Percentiles rank a stretch among this genome's conserved stretches.
Evolutionary conservation across 805 yeast species (phyloP).

Genomic region (Kuraishia molischiana): DNA sequence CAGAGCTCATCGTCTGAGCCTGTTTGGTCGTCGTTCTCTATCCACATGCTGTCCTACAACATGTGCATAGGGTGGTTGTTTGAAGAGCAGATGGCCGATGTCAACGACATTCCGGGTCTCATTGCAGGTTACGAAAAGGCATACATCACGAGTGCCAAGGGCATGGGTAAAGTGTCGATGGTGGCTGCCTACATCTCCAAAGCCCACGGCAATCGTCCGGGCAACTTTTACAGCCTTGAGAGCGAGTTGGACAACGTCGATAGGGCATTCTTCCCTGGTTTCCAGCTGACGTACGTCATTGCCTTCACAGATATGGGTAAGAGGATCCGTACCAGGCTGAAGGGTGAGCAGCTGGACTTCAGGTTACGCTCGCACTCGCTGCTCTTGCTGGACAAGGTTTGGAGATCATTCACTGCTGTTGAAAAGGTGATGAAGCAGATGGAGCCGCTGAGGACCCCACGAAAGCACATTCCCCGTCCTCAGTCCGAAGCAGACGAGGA

Average conservation of each 20-base stretch:
- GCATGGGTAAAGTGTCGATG: constrained; percentile 57
- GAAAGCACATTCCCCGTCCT: background rate
- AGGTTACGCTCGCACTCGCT: constrained; percentile 49
- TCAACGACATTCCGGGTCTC: constrained; percentile 45
- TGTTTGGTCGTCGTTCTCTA: constrained; percentile 26
- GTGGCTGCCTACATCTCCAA: constrained; percentile 62
- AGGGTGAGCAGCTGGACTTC: constrained; percentile 65
- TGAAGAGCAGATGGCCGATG: constrained; percentile 20
- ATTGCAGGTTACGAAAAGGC: constrained; percentile 70
- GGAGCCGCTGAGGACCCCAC: background rate
- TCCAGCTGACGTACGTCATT: constrained; percentile 45
- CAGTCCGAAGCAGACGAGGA: background rate
- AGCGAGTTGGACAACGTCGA: constrained; percentile 40
- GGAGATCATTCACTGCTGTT: constrained; percentile 29
- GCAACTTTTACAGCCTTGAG: constrained; percentile 35
- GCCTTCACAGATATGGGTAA: constrained; percentile 12
- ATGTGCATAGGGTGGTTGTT: constrained; percentile 77
- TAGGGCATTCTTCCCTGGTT: constrained; percentile 58
- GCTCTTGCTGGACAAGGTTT: constrained; percentile 39
- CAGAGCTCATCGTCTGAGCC: background rate
- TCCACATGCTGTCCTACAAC: constrained; percentile 52
- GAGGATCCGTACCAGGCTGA: constrained; percentile 38
- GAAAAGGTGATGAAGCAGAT: background rate
- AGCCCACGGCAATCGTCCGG: constrained; percentile 49
- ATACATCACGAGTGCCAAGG: constrained; percentile 52